Evolutionary conservation across 2,329 filamentous ascomycete species (phyloP).

Genomic region (Apiospora phragmitis): DNA sequence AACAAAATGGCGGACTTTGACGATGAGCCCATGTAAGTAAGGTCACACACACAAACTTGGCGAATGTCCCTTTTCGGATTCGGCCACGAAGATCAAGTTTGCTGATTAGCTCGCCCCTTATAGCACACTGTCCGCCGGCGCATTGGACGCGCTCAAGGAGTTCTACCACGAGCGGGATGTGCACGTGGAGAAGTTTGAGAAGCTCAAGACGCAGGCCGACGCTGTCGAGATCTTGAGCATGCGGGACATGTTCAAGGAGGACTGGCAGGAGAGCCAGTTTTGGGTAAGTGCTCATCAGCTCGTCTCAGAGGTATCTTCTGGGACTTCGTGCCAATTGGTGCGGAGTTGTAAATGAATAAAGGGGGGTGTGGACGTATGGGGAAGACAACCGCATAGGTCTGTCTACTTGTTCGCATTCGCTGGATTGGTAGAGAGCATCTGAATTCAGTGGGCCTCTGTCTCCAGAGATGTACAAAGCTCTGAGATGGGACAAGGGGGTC

Average conservation of each 20-base stretch:
- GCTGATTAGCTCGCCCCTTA: background rate
- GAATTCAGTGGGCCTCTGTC: background rate
- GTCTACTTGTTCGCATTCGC: background rate
- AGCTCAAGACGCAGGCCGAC: slow-evolving; percentile 64
- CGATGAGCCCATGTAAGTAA: slow-evolving; percentile 51
- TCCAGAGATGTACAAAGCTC: background rate
- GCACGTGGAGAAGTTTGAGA: slow-evolving; percentile 65
- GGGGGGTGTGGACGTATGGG: background rate
- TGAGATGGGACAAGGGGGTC: background rate
- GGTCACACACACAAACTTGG: background rate
- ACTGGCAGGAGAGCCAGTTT: slow-evolving; percentile 84
- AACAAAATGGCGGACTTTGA: slow-evolving; percentile 34
- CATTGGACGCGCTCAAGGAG: slow-evolving; percentile 68
- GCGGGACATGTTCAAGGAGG: slow-evolving; percentile 75
- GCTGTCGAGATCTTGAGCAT: slow-evolving; percentile 48
- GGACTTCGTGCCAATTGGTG: too few species aligned
- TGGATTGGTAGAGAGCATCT: background rate
- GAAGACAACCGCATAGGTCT: background rate
- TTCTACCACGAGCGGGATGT: slow-evolving; percentile 75
- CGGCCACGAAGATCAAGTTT: background rate
- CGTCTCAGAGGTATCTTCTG: background rate
- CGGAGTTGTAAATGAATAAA: background rate
- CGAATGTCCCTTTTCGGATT: background rate
- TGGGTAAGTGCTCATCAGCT: slow-evolving; percentile 59
- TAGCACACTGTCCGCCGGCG: slow-evolving; percentile 64